Evolutionary conservation across 23 red algal genomes (phyloP).

Genomic region (Gracilaria caudata): DNA sequence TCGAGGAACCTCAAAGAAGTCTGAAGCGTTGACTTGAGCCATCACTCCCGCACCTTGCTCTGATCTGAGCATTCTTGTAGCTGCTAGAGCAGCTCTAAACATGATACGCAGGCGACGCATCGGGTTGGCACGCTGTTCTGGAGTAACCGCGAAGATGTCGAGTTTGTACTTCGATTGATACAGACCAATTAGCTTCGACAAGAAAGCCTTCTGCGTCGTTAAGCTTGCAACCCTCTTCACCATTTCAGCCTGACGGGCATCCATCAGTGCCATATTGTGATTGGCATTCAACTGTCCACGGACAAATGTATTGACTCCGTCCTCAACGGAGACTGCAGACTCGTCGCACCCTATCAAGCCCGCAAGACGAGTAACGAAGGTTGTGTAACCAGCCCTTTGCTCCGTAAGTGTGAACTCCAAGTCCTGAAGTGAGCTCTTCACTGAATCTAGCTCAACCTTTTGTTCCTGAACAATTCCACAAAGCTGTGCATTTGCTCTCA

Average conservation of each 20-base stretch:
- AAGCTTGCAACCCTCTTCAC: constrained; percentile 14
- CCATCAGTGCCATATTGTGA: not conserved
- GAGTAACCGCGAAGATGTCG: constrained; percentile 32
- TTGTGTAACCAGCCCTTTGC: constrained; percentile 1
- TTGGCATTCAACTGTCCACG: constrained; percentile 23
- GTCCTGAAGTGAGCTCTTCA: constrained; percentile 22
- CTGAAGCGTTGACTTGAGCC: constrained; percentile 16
- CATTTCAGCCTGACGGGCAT: not conserved
- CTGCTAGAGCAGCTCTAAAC: constrained; percentile 14
- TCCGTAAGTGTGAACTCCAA: constrained; percentile 20
- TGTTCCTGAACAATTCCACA: constrained; percentile 56
- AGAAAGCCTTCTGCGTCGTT: constrained; percentile 41
- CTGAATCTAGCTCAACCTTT: constrained; percentile 38
- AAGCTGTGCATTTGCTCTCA: constrained; percentile 52
- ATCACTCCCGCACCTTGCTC: not conserved
- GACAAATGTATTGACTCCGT: constrained; percentile 18
- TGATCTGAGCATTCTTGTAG: constrained; percentile 17
- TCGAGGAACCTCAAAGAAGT: constrained; percentile 29
- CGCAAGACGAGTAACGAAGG: constrained; percentile 35
- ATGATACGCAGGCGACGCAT: constrained; percentile 14
- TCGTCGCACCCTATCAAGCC: constrained; percentile 22
- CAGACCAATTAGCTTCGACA: constrained; percentile 40
- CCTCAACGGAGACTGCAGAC: constrained; percentile 51
- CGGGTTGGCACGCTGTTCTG: not conserved
- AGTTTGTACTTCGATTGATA: constrained; percentile 66